Percentiles rank a stretch among this genome's conserved stretches.
phyloP scores from a whole-genome alignment of 164 flowering plant species.

The Amborella trichopoda region DNA sequence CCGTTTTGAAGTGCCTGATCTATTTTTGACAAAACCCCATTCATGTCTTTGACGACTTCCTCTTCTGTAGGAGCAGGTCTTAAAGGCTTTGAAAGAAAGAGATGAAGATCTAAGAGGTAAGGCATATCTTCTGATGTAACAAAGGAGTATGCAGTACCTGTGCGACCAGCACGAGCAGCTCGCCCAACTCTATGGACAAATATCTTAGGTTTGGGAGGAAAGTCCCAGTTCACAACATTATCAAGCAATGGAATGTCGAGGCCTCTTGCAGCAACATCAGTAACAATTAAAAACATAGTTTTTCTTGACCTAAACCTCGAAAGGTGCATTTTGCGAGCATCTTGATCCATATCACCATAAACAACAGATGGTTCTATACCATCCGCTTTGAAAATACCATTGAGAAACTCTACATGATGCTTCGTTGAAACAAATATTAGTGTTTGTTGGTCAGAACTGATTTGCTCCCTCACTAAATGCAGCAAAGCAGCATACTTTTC shows the following conservation, averaged over 20 bases:
- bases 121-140: slow-evolving; percentile 84
- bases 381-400: slow-evolving; percentile 49
- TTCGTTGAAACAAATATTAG: slow-evolving; percentile 89
- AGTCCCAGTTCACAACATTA: slow-evolving; percentile 95
- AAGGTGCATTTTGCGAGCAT: slow-evolving; percentile 85
- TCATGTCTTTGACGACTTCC: slow-evolving; percentile 58
- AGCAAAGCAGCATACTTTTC: slow-evolving; percentile 80
- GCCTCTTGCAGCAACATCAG: slow-evolving; percentile 96
- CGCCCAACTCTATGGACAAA: slow-evolving; percentile 96
- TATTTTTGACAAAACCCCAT: slow-evolving; percentile 47
- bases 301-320: slow-evolving; percentile 76
- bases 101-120: slow-evolving; percentile 88
- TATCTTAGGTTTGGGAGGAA: slow-evolving; percentile 89
- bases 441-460: slow-evolving; percentile 65
- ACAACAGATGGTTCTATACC: slow-evolving; percentile 86
- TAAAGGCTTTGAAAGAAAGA: slow-evolving; percentile 82
- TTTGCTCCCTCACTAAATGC: slow-evolving; percentile 74
- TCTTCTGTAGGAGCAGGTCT: slow-evolving; percentile 87
- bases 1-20: slow-evolving; percentile 65
- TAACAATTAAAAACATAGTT: slow-evolving; percentile 85
- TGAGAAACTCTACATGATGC: slow-evolving; percentile 88
- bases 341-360: slow-evolving; percentile 99
- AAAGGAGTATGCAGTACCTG: slow-evolving; percentile 82
- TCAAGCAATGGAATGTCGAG: slow-evolving; percentile 96
- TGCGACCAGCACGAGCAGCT: slow-evolving; percentile 95